Base-by-base conservation (phyloP, 805 yeast species). In the Teunomyces aglyptinius region DNA sequence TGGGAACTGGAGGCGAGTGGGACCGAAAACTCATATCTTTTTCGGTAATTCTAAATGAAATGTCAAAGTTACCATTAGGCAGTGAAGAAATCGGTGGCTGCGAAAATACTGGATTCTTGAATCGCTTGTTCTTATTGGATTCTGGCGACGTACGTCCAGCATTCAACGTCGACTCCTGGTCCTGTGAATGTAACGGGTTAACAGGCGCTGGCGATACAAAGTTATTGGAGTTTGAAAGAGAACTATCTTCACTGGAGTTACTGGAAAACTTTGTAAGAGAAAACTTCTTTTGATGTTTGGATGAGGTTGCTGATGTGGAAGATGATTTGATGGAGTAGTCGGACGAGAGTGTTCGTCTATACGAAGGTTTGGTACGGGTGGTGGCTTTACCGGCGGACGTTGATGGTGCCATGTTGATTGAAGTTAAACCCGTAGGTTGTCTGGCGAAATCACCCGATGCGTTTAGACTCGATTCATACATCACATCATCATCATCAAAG, bases 401-500 rank as follows among this genome's bases (percentile, higher is more conserved):
- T 15, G 31, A 15, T n/a, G 22, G 33, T 4, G 31, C 36, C 24
- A n/a, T 16, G 35, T 35, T 45, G 18, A 32, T 47, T n/a, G 48
- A 38, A 10, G 35, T 11, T 13, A 36, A 5, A 6, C 44, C 41
- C 5, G 32, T 13, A 28, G 54, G 51, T 11, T 53, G 50, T 15
- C 46, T 45, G 44, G 38, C 44, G 26, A 51, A 49, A 19, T 67
- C 72, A 22, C 59, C 70, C 2, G 74, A 64, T 6, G 56, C 64
- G 45, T 67, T 70, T 34, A 70, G 51, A 12, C 73, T 67, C 5
- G 71, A 64, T 45, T 71, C 76, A 50, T 70, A 70, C 24, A 60
- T 57, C 3, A 58, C 68, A 29, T 68, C 71, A 38, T 68, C 71
- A 32, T 66, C 71, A 39, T 53, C 53, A 40, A 60, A 63, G 47